Percentiles rank a stretch among this genome's conserved stretches.
phyloP scores from a whole-genome alignment of 2,329 filamentous ascomycete genomes.

The Sodiomyces alkalinus region DNA sequence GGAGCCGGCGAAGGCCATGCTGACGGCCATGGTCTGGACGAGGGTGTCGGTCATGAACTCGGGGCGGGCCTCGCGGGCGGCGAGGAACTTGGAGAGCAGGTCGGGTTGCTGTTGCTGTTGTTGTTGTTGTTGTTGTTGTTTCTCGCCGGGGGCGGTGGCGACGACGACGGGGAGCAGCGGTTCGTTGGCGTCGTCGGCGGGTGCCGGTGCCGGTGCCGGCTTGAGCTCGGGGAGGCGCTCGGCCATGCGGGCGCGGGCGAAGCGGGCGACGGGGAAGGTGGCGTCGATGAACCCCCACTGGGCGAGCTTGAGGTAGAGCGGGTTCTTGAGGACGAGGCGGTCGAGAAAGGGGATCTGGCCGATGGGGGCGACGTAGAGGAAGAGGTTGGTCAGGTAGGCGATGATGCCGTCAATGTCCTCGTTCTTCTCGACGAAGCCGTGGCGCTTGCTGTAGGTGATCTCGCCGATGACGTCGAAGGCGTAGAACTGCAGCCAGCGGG shows the following conservation, averaged over 20 bases:
- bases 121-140: too few relatives aligned
- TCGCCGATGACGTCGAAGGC: slow-evolving; percentile 73
- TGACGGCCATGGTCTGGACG: slow-evolving; percentile 57
- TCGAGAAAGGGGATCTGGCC: slow-evolving; percentile 65
- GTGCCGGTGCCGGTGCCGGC: too few relatives aligned
- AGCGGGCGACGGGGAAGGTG: slow-evolving; percentile 58
- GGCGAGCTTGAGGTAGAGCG: slow-evolving; percentile 51
- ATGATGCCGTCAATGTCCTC: slow-evolving; percentile 65
- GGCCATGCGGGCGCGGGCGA: slow-evolving; percentile 51
- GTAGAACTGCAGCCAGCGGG: slow-evolving; percentile 63
- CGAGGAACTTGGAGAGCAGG: slow-evolving; percentile 57
- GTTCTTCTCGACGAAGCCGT: slow-evolving; percentile 62
- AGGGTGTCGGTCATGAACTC: slow-evolving; percentile 57
- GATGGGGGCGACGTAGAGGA: slow-evolving; percentile 57
- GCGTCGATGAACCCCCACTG: slow-evolving; percentile 52
- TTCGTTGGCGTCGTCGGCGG: slow-evolving; percentile 7
- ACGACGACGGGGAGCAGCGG: slow-evolving; percentile 21
- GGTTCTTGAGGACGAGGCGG: slow-evolving; percentile 57
- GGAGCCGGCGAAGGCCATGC: slow-evolving; percentile 58
- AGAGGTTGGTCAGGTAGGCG: slow-evolving; percentile 43
- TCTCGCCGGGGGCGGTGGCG: too few relatives aligned
- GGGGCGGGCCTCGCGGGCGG: slow-evolving; percentile 49
- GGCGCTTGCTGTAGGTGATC: slow-evolving; percentile 59
- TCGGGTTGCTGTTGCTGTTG: slow-evolving; percentile 32
- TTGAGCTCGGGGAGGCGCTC: slow-evolving; percentile 42